A percentile compares a stretch with the other conserved stretches of the same genome.
phyloP scores from a whole-genome alignment of 306 rosid species.

The Comarum palustre region DNA sequence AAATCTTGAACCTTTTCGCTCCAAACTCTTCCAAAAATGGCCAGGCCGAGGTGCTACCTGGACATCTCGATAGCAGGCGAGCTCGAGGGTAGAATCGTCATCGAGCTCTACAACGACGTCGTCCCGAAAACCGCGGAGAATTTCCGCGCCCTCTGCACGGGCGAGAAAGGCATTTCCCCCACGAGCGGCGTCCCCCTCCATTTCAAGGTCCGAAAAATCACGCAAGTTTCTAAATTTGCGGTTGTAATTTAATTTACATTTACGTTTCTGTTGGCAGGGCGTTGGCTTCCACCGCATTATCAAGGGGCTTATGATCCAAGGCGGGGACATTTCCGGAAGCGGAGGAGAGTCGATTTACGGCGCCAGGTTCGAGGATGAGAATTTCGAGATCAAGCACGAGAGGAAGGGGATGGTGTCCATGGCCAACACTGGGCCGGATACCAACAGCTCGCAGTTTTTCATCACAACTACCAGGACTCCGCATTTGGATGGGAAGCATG shows the following conservation, averaged over 20 bases:
- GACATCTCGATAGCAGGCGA: slow-evolving; percentile 65
- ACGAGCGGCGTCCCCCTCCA: slow-evolving; percentile 54
- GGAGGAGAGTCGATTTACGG: slow-evolving; percentile 84
- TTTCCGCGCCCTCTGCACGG: slow-evolving; percentile 73
- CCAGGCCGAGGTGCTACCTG: slow-evolving; percentile 50
- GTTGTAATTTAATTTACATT: not conserved
- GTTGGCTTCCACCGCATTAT: slow-evolving; percentile 62
- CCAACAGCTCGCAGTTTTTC: slow-evolving; percentile 71
- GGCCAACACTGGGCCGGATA: slow-evolving; percentile 63
- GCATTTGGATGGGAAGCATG: slow-evolving; percentile 77
- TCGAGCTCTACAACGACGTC: slow-evolving; percentile 58
- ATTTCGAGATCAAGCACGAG: slow-evolving; percentile 68
- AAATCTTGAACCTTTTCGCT: not conserved
- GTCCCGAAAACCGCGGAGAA: slow-evolving; percentile 81
- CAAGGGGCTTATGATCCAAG: slow-evolving; percentile 79
- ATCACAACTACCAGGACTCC: slow-evolving; percentile 49
- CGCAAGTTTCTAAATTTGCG: no score
- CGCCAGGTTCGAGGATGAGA: slow-evolving; percentile 61
- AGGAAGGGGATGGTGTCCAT: slow-evolving; percentile 67
- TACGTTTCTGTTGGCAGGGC: slow-evolving; percentile 28
- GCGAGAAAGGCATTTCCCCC: slow-evolving; percentile 59
- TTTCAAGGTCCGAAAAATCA: slow-evolving; percentile 46
- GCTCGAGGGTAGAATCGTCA: slow-evolving; percentile 59
- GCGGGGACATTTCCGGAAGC: slow-evolving; percentile 63
- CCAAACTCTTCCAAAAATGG: slow-evolving; percentile 36